Base-by-base conservation (phyloP, 176 grass and related monocot species). In the Rhynchospora breviuscula region DNA sequence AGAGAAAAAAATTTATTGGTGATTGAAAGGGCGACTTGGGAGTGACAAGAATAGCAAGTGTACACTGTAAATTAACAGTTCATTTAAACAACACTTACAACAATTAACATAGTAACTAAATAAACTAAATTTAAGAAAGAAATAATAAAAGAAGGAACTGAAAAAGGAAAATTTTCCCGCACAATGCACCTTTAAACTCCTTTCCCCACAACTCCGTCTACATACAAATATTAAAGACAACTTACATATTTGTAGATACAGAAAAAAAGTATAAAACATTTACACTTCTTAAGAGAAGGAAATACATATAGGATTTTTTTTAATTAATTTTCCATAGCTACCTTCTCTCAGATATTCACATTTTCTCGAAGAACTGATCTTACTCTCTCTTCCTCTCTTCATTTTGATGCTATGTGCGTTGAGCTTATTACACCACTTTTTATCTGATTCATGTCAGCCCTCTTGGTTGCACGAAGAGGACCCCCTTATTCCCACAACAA, bases 401-500 rank as follows among this genome's bases (percentile, higher is more conserved):
- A 69, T 59, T 53, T 85, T 43, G 78, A 59, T 53, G 87, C 85
- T 82, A 52, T 49, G 33, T 85, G 84, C 67, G 54, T 69, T 63
- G 60, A 89, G 68, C 59, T 86, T 77, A 90, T 91, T 87, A 89
- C 87, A 90, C 85, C 66, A 67, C 76, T 75, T 79, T 17, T 31
- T 60, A 83, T 61, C 76, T 78, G 47, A 84, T 67, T 81, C 25
- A 80, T 91, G 48, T 87, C 80, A 83, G 85, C 87, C 84, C 78
- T 78, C 73, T 57, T 56, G 49, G 73, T 78, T 57, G 49, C 49
- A 89, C 67, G 70, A 85, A 92, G 90, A 81, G 77, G 78, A 79
- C 87, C 90, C 90, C 78, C 89, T 89, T 84, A 91, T 92, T 90
- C 89, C 90, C 90, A 87, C 67, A 88, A 94, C 84, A 91, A 93